Base-by-base conservation (phyloP, 148 eudicot species). In the Fagopyrum esculentum region DNA sequence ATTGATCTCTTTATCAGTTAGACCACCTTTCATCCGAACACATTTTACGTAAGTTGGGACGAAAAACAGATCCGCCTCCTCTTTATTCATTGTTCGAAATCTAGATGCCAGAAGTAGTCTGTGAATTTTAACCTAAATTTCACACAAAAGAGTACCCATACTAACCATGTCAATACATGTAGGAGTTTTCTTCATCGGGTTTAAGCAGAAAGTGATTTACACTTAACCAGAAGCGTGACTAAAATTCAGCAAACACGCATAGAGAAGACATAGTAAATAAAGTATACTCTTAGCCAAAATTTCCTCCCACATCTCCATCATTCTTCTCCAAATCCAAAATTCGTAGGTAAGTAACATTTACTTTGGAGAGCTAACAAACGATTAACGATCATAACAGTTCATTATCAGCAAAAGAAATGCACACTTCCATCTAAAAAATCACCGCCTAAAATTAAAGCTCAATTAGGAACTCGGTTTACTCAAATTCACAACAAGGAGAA, bases 31-130 rank as follows among this genome's bases (percentile, higher is more conserved):
- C 98, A 88, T 91, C 29, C 98, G 85, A 61, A 94, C 97, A 79
- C 98, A 94, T 84, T 91, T 94, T 22, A 85, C 87, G 82, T 91
- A 94, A 74, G 90, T 72, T 16, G 98, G 98, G n/a, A 94, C 98
- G 50, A 91, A 94, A 83, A 91, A 94, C 73, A 94, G 81, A 88
- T 94, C 95, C 3, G 98, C 98, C 61, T 89, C 93, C 64, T 82
- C 93, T 82, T 89, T 94, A 69, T 84, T 83, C 75, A 76, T 76
- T 45, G 95, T 91, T 74, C 95, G 88, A 72, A 84, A 94, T 78
- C 89, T 88, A 19, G 98, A 91, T 71, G 86, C 81, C 81, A 91
- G 80, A 55, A 94, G 82, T 82, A 91, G 73, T 78, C 80, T 88
- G 84, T 94, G 93, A 79, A 94, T 94, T 80, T 94, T 94, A 69